Conservation (phyloP, 2,329 filamentous ascomycete species). For the Aspergillus sp. region DNA sequence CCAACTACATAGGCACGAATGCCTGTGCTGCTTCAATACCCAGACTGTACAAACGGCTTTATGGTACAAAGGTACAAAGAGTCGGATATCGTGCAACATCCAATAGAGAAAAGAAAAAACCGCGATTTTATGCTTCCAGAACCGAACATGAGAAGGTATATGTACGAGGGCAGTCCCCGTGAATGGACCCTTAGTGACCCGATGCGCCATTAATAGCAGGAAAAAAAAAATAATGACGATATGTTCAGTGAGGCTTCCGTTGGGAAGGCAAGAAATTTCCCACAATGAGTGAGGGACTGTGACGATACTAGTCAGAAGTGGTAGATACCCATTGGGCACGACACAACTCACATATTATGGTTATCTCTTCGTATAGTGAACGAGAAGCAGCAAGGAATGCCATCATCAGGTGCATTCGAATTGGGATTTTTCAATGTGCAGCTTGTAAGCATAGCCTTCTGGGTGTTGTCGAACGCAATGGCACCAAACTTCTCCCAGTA, state of each 20-base stretch:
- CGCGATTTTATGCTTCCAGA: neutral
- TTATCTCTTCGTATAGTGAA: conserved; percentile 94
- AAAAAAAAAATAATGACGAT: neutral
- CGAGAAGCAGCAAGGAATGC: conserved; percentile 93
- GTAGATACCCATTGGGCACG: neutral
- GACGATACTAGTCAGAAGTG: conserved; percentile 7
- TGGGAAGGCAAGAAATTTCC: conserved; percentile 95
- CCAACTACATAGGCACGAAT: neutral
- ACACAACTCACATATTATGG: conserved; percentile 81
- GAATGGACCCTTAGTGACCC: neutral
- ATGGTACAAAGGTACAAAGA: neutral
- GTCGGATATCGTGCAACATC: neutral
- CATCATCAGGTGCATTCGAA: conserved; percentile 63
- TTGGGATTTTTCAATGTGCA: conserved; percentile 85
- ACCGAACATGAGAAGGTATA: neutral
- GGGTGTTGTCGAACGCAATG: conserved; percentile 90
- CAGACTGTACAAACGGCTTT: neutral
- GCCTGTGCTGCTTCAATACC: neutral
- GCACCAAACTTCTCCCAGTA: conserved; percentile 99
- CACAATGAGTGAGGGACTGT: conserved; percentile 86
- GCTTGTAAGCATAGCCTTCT: conserved; percentile 92
- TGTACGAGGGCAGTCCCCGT: neutral
- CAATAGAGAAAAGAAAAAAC: neutral
- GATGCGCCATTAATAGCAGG: neutral
- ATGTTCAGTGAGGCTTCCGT: conserved; percentile 47